A percentile compares a stretch with the other conserved stretches of the same genome.
phyloP scores from a whole-genome alignment of 345 rosid genomes.

The Psidium friedrichsthalianum region DNA sequence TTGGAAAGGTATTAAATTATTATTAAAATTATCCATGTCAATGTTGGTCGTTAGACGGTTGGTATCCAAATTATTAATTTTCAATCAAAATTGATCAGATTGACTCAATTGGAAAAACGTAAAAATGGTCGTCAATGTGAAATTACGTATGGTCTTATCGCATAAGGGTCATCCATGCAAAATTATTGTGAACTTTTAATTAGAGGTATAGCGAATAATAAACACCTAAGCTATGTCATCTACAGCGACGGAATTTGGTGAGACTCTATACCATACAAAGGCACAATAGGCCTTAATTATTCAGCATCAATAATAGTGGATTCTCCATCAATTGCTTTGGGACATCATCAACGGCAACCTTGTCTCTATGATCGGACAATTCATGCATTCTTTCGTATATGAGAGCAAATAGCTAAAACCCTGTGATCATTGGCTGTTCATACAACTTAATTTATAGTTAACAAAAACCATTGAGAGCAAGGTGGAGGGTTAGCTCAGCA shows the following conservation, averaged over 20 bases:
- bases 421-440: background rate
- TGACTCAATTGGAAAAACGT: too few relatives aligned
- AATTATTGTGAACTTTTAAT: background rate
- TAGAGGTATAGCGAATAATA: background rate
- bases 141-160: background rate
- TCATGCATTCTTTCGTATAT: background rate
- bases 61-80: too few relatives aligned
- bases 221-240: background rate
- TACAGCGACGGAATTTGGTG: background rate
- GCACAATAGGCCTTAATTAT: background rate
- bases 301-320: background rate
- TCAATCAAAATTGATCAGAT: too few relatives aligned
- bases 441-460: background rate
- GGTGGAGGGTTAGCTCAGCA: background rate
- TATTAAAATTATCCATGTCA: too few relatives aligned
- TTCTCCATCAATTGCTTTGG: background rate
- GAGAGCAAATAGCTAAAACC: background rate
- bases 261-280: background rate
- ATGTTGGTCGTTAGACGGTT: too few relatives aligned
- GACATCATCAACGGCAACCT: background rate
- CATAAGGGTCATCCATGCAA: background rate
- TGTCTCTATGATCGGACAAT: background rate
- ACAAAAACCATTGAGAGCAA: background rate
- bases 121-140: too few relatives aligned
- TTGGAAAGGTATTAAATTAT: too few relatives aligned